These are phyloP conservation scores for Oryza officinalis DNA, from an alignment of 176 grass and related monocot genomes.

Conservation along the genomic window DNA sequence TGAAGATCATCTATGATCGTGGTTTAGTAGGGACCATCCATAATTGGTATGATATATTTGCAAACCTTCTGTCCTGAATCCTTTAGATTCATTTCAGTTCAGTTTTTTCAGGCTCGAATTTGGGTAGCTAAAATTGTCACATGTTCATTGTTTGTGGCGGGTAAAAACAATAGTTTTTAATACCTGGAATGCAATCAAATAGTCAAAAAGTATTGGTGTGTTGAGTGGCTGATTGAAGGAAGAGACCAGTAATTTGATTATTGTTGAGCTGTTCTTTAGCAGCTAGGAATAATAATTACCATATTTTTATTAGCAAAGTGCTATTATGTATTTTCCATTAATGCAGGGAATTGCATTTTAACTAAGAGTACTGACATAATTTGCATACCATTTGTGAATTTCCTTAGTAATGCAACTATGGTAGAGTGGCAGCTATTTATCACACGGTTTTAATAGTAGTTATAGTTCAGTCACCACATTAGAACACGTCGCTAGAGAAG, in stretches of 20 bases:
- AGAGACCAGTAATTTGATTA: not conserved
- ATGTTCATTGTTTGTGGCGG: not conserved
- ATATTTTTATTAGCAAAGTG: not conserved
- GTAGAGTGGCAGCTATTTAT: not conserved
- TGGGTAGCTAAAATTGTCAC: conserved; percentile 8
- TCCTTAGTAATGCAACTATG: not conserved
- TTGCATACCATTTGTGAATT: not conserved
- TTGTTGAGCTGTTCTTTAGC: not conserved
- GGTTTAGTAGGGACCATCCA: conserved; percentile 76
- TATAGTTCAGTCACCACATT: not conserved
- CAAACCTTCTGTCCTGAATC: not conserved
- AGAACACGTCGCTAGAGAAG: not conserved
- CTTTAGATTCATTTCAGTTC: conserved; percentile 17
- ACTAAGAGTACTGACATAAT: not conserved
- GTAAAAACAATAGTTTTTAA: not conserved
- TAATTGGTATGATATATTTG: conserved; percentile 52
- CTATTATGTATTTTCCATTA: not conserved
- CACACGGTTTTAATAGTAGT: not conserved
- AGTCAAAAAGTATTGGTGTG: not conserved
- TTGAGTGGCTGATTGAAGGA: not conserved
- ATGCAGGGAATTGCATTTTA: not conserved
- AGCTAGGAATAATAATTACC: not conserved
- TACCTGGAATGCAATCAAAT: not conserved
- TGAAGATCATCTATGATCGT: conserved; percentile 82
- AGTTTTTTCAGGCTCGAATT: conserved; percentile 32